Evolutionary conservation across 768 basidiomycete species (phyloP).

Genomic region (Asterophora parasitica): DNA sequence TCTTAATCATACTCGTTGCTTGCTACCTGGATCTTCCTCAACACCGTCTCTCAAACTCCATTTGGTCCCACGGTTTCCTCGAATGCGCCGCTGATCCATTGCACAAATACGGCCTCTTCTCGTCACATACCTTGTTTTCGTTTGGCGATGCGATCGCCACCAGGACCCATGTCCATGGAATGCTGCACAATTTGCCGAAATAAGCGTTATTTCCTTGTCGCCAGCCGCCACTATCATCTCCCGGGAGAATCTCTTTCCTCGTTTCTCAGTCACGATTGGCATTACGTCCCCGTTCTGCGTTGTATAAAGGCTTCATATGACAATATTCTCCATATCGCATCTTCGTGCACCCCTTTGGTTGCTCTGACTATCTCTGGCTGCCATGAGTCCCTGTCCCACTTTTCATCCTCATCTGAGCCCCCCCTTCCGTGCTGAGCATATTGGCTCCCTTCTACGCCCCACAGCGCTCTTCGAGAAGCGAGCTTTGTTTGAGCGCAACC

Average conservation of each 20-base stretch:
- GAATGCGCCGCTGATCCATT: neutral
- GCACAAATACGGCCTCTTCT: neutral
- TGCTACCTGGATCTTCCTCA: neutral
- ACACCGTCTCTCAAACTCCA: constrained; percentile 3
- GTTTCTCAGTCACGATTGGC: constrained; percentile 4
- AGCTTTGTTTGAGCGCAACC: constrained; percentile 34
- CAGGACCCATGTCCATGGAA: neutral
- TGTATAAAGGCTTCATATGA: constrained; percentile 12
- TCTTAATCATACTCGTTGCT: neutral
- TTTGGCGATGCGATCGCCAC: neutral
- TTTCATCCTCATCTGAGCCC: constrained; percentile 31
- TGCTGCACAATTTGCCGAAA: constrained; percentile 7
- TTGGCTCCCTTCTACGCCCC: constrained; percentile 60
- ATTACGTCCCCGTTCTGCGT: constrained; percentile 6
- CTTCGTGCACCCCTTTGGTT: constrained; percentile 6
- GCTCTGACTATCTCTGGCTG: neutral
- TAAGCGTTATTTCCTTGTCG: neutral
- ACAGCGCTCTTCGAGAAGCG: constrained; percentile 44
- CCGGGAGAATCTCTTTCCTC: neutral
- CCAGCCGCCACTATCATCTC: neutral
- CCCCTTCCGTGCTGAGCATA: constrained; percentile 50
- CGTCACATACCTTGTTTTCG: constrained; percentile 1
- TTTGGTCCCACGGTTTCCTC: constrained; percentile 1
- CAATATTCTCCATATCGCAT: constrained; percentile 2
- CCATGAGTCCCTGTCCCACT: constrained; percentile 17